Evolutionary conservation across 257 asterid species (phyloP), one percentile per base, ranked within the genome.

Genomic region (Przewalskia tangutica): DNA sequence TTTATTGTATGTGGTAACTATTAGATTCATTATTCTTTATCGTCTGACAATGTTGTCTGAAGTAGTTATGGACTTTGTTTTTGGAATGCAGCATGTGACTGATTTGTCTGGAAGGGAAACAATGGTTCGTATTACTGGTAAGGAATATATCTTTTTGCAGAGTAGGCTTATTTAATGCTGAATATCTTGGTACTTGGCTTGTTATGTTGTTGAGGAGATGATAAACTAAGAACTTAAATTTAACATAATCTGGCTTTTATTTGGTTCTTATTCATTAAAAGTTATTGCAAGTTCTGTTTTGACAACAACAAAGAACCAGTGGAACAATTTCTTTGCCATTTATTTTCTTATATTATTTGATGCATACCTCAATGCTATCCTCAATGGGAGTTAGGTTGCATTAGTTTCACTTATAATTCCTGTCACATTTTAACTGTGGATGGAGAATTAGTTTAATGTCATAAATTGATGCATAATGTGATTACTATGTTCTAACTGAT

Each of bases 101-200:
- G 79, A 71, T 71, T 46, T 71, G 59, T 71, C 79, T 71, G 79
- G 79, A 20, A 27, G 79, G 79, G 79, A 71, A 71, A 71, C 79
- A 12, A 71, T 71, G 79, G 79, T 71, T 46, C 79, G 79, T 71
- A 71, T 71, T 46, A 71, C 79, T 1, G 79, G 79, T 71, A 71
- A 46, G 79, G 2, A 46, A 18, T 46, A 70, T 6, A 70, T 20
- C 6, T 70, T 70, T 70, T 44, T 12, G 20, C 79, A 46, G 56
- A 46, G n/a, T 18, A 18, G 58, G 40, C 18, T 44, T 44, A 20
- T 6, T 6, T 46, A 6, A 46, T 20, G 20, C 10, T 71, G 58
- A 46, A 20, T 46, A 20, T 3, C 18, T 46, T 71, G 59, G 78
- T 70, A 2, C 3, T 44, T 68, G 14, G 36, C 55, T 12, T 32